Evolutionary conservation across 2,329 filamentous ascomycete species (phyloP).

Genomic region (Pleurostoma richardsiae): DNA sequence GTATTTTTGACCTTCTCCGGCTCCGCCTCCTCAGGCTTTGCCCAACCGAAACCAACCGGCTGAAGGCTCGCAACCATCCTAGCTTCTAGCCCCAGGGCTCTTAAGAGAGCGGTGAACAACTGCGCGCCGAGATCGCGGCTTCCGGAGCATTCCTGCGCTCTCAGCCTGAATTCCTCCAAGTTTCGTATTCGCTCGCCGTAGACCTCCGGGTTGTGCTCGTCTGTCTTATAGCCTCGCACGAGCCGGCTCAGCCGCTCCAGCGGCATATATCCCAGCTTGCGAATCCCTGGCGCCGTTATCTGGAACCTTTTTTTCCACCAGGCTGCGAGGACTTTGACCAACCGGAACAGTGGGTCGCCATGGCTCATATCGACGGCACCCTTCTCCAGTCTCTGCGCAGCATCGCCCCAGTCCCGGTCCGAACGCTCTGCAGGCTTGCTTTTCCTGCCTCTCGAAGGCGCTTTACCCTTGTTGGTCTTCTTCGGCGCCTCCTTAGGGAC

Average conservation of each 20-base stretch:
- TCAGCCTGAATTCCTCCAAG: conserved; percentile 61
- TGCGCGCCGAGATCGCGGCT: conserved; percentile 86
- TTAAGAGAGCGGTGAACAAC: conserved; percentile 79
- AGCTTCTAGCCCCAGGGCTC: conserved; percentile 76
- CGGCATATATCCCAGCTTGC: conserved; percentile 87
- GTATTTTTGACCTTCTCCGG: conserved; percentile 21
- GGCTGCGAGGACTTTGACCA: conserved; percentile 70
- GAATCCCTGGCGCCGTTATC: conserved; percentile 70
- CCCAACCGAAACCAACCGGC: conserved; percentile 86
- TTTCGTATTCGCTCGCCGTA: conserved; percentile 75
- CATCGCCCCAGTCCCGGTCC: conserved; percentile 64
- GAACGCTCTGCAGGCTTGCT: conserved; percentile 31
- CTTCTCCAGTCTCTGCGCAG: conserved; percentile 64
- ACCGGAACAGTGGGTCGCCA: conserved; percentile 72
- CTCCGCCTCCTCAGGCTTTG: conserved; percentile 74
- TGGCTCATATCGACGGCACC: conserved; percentile 72
- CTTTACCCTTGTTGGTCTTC: conserved; percentile 10
- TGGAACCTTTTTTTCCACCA: conserved; percentile 88
- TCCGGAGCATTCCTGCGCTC: conserved; percentile 67
- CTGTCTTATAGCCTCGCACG: conserved; percentile 62
- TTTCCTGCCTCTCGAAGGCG: conserved; percentile 28
- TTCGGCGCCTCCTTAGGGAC: conserved; percentile 28
- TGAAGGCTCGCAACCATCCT: conserved; percentile 82
- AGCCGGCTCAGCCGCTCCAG: conserved; percentile 71
- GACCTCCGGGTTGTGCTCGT: conserved; percentile 52